Conservation (phyloP, 306 rosid species). For the Cicer judaicum region DNA sequence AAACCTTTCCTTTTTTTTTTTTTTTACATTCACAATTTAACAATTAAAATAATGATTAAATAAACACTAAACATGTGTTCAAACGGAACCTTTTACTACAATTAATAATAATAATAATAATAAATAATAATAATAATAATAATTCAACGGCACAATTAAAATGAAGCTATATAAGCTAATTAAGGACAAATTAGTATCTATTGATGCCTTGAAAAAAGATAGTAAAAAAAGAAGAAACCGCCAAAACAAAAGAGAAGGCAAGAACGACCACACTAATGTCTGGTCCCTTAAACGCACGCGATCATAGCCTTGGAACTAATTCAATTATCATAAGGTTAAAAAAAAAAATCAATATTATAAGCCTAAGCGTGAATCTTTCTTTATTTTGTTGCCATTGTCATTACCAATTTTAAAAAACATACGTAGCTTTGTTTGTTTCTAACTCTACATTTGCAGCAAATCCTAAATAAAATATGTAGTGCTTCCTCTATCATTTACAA, state of each 20-base stretch:
- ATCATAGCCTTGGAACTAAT: not conserved
- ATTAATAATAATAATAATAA: too few species aligned
- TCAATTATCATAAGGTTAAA: not conserved
- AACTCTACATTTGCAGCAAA: slow-evolving; percentile 53
- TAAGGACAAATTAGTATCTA: not conserved
- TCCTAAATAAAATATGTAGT: slow-evolving; percentile 33
- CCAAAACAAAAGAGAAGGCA: slow-evolving; percentile 47
- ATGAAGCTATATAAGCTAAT: not conserved
- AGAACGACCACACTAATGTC: slow-evolving; percentile 48
- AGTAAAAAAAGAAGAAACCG: slow-evolving; percentile 45
- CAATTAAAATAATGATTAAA: too few species aligned
- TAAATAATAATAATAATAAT: too few species aligned
- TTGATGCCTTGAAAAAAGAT: slow-evolving; percentile 2
- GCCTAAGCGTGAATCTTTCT: slow-evolving; percentile 41
- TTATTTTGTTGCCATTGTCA: slow-evolving; percentile 50
- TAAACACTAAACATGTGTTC: too few species aligned
- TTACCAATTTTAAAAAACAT: slow-evolving; percentile 48
- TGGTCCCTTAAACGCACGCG: slow-evolving; percentile 56
- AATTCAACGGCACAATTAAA: not conserved
- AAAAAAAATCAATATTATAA: slow-evolving; percentile 13
- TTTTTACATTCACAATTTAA: too few species aligned
- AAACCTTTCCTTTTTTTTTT: too few species aligned
- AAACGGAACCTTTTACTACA: too few species aligned
- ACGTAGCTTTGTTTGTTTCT: slow-evolving; percentile 70
- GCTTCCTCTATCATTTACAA: slow-evolving; percentile 43